Conservation (phyloP, 257 asterid species). For the Scutellaria minor region DNA sequence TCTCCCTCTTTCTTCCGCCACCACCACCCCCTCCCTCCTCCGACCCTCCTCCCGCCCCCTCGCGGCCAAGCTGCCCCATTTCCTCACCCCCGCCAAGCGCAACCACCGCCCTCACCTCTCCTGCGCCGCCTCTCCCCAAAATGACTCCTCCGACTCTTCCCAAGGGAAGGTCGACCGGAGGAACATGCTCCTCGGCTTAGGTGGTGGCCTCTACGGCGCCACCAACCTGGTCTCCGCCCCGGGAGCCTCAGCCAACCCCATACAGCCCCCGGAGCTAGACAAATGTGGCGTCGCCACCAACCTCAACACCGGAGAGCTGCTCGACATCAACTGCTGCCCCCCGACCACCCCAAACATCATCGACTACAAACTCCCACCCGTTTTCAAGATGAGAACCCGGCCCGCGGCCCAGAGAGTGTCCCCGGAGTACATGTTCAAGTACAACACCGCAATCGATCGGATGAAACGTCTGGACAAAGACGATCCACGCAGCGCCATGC, state of each 20-base stretch:
- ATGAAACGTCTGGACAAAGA: conserved; percentile 43
- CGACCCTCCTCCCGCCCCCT: not conserved
- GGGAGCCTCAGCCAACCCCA: conserved; percentile 32
- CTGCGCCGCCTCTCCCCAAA: not conserved
- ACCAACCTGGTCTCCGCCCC: conserved; percentile 34
- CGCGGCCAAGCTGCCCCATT: conserved; percentile 36
- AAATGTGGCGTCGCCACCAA: conserved; percentile 29
- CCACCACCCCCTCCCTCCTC: not conserved
- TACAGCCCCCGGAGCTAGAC: conserved; percentile 35
- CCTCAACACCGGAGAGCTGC: not conserved
- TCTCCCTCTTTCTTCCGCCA: conserved; percentile 14
- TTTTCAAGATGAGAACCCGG: not conserved
- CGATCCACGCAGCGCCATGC: conserved; percentile 45
- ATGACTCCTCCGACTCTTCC: not conserved
- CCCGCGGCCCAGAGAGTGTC: conserved; percentile 35
- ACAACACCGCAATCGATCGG: conserved; percentile 38
- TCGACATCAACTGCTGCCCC: conserved; percentile 43
- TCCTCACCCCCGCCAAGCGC: conserved; percentile 33
- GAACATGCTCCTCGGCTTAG: conserved; percentile 46
- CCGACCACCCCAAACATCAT: not conserved
- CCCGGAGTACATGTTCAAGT: conserved; percentile 35
- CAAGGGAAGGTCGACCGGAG: conserved; percentile 32
- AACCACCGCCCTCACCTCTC: conserved; percentile 25
- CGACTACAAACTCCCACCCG: conserved; percentile 40
- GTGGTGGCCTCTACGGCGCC: conserved; percentile 53